Evolutionary conservation across 371 early-diverging fungal genomes (phyloP).

Genomic region (Mortierella sp.): DNA sequence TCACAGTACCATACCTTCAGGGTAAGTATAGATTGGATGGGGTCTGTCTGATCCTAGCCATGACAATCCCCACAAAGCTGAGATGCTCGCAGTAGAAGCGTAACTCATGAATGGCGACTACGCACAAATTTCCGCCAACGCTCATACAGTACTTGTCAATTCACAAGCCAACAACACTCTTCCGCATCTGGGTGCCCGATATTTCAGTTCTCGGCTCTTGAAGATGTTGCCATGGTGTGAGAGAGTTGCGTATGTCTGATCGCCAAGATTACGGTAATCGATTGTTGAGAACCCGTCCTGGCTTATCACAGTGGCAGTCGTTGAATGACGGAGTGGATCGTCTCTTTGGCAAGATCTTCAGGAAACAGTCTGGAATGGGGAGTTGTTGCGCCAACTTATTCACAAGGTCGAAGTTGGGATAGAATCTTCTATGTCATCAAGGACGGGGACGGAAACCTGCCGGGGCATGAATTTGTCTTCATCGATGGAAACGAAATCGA

Average conservation of each 20-base stretch:
- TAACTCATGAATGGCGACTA: background rate
- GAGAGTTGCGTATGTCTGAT: background rate
- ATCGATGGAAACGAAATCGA: too few species aligned
- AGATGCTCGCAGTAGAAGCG: background rate
- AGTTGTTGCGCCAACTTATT: too few species aligned
- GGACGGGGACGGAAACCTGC: too few species aligned
- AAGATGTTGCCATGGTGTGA: background rate
- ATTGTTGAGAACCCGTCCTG: background rate
- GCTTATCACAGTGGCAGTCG: background rate
- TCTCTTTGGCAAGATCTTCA: too few species aligned
- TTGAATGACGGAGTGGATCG: too few species aligned
- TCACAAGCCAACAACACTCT: background rate
- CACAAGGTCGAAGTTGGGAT: too few species aligned
- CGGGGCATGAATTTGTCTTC: too few species aligned
- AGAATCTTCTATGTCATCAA: too few species aligned
- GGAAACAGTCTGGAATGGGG: too few species aligned
- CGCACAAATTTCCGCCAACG: background rate
- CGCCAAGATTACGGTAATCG: background rate
- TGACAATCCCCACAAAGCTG: background rate
- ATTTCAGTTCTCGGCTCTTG: background rate
- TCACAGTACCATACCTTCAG: background rate
- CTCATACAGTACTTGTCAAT: background rate
- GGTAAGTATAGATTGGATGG: background rate
- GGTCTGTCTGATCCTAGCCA: background rate
- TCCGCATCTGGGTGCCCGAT: background rate